Evolutionary conservation across 2,329 filamentous ascomycete genomes (phyloP).

Genomic region (Alternaria alternata): DNA sequence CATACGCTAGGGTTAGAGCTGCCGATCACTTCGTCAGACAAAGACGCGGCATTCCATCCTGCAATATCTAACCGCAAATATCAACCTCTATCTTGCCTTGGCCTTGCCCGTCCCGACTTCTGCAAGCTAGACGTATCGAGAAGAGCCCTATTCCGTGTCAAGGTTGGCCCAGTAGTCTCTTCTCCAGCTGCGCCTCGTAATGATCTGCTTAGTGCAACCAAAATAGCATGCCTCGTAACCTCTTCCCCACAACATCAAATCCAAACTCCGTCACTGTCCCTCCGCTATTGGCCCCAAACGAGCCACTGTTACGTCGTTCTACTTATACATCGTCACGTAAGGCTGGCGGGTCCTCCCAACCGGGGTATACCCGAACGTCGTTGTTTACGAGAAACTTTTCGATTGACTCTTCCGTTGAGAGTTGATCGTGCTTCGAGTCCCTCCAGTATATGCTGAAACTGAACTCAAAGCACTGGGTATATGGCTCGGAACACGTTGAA

Average conservation of each 20-base stretch:
- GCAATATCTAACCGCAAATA: not conserved
- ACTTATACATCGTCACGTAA: not conserved
- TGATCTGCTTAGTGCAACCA: slow-evolving; percentile 1
- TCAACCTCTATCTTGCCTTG: not conserved
- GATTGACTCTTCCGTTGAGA: not conserved
- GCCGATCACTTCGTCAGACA: slow-evolving; percentile 9
- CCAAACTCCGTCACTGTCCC: not conserved
- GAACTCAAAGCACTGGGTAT: slow-evolving; percentile 15
- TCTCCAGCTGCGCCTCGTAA: slow-evolving; percentile 6
- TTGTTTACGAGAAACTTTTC: not conserved
- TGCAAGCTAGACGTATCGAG: not conserved
- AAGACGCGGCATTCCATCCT: slow-evolving; percentile 4
- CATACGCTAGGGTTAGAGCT: slow-evolving; percentile 10
- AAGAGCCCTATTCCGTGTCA: not conserved
- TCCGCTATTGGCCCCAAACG: not conserved
- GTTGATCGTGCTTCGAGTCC: not conserved
- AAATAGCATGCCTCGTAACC: slow-evolving; percentile 19
- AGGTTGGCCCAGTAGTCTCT: not conserved
- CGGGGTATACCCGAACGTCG: not conserved
- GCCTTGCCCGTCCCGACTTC: not conserved
- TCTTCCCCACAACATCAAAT: slow-evolving; percentile 9
- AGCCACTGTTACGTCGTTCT: not conserved
- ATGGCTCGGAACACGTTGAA: slow-evolving; percentile 5
- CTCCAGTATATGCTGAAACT: not conserved
- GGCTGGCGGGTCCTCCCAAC: not conserved